Base-by-base conservation (phyloP, 805 yeast genomes). In the Ogataea allantospora region DNA sequence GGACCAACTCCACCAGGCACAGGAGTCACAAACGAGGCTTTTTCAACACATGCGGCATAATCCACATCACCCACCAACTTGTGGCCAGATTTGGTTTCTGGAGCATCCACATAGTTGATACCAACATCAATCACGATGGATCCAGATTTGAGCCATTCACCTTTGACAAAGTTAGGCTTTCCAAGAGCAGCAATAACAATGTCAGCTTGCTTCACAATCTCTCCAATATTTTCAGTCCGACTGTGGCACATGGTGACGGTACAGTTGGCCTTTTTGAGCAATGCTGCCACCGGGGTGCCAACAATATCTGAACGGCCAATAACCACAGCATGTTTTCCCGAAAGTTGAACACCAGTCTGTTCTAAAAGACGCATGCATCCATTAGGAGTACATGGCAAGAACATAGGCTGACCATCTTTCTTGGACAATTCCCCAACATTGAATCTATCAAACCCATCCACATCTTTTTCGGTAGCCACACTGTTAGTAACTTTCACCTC, bases 1-100 rank as follows among this genome's bases (percentile, higher is more conserved):
- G 95, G 95, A 35, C 95, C 95, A 47, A 85, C 95, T 49, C 95
- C 95, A 59, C 95, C 95, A 35, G 95, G 95, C 42, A 85, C 95
- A 7, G 95, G 95, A n/a, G 95, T 85, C 47, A 84, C 69, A 51
- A 72, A 70, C 6, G 80, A 69, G 4, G 88, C 80, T 47, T 69
- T 74, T 25, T 66, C 62, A 35, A 66, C 63, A 39, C 81, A 78
- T 24, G 72, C 63, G 32, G 71, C 78, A 48, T 70, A 83, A 40
- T 83, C 87, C 40, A 79, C 87, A 57, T 85, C 95, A 43, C 95
- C 95, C 37, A 82, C 88, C 62, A 83, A 70, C 58, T 77, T 75
- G 49, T 72, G 69, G 31, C 93, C 93, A 3, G 80, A 70, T 57
- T 83, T 83, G 61, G 73, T 79, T 30, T 80, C 59, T 10, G 77